A percentile compares a stretch with the other conserved stretches of the same genome.
These are phyloP conservation scores for Neospermospora avenae DNA, from an alignment of 2,329 filamentous ascomycete genomes.

Conservation along the genomic window DNA sequence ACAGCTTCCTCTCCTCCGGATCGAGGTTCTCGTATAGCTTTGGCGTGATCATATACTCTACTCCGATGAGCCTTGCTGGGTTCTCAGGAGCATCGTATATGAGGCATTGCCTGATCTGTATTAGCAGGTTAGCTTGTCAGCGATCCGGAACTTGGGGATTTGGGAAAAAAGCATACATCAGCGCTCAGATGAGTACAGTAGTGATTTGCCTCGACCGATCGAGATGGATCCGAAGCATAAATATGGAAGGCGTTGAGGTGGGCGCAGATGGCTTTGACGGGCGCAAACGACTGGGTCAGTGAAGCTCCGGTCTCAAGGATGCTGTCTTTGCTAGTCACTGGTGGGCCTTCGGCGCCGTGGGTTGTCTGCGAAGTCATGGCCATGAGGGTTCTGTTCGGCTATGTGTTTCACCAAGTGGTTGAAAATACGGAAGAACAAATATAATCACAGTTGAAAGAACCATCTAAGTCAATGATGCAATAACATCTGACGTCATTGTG, in stretches of 20 bases:
- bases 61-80: slow-evolving; percentile 71
- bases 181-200: slow-evolving; percentile 74
- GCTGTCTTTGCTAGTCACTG: slow-evolving; percentile 50
- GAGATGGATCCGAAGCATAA: slow-evolving; percentile 55
- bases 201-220: slow-evolving; percentile 75
- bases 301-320: slow-evolving; percentile 60
- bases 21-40: slow-evolving; percentile 64
- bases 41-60: slow-evolving; percentile 72
- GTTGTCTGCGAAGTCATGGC: slow-evolving; percentile 19
- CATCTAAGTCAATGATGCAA: not conserved
- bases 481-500: not conserved
- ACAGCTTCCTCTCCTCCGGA: slow-evolving; percentile 66
- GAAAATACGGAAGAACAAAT: not conserved
- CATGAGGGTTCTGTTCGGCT: not conserved
- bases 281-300: slow-evolving; percentile 62
- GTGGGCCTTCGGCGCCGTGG: slow-evolving; percentile 7
- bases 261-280: slow-evolving; percentile 72
- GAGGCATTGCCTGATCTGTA: slow-evolving; percentile 46
- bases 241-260: slow-evolving; percentile 82
- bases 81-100: slow-evolving; percentile 31
- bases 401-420: not conserved
- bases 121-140: not conserved
- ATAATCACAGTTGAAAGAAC: not conserved
- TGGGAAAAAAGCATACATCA: slow-evolving; percentile 62
- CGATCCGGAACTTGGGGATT: slow-evolving; percentile 37